phyloP scores from a whole-genome alignment of 805 yeast genomes.

The Candida suzukii region DNA sequence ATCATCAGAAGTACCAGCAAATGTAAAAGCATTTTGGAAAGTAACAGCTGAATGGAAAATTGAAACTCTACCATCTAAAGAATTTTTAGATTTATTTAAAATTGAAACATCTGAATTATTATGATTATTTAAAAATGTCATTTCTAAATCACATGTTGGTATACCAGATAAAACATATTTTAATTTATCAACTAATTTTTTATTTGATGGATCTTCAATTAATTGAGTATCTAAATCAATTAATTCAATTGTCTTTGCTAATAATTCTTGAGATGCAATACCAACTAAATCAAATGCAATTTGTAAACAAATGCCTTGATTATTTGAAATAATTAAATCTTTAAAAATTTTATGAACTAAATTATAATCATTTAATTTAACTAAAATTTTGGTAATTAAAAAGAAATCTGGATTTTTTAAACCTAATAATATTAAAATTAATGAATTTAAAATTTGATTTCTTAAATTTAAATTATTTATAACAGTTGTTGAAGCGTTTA shows the following conservation, averaged over 20 bases:
- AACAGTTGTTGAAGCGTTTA: conserved; percentile 65
- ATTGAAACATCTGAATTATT: conserved; percentile 82
- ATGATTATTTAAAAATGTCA: conserved; percentile 80
- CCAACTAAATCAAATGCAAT: conserved; percentile 92
- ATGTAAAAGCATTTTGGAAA: conserved; percentile 89
- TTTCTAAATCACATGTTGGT: conserved; percentile 88
- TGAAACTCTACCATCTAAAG: conserved; percentile 86
- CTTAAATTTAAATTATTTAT: conserved; percentile 63
- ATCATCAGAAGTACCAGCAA: conserved; percentile 94
- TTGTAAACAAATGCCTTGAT: conserved; percentile 68
- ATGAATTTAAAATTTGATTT: conserved; percentile 49
- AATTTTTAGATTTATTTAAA: conserved; percentile 71
- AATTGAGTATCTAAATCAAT: conserved; percentile 23
- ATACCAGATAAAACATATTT: conserved; percentile 78
- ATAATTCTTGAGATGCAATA: conserved; percentile 84
- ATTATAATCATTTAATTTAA: conserved; percentile 72
- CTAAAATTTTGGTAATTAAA: conserved; percentile 76
- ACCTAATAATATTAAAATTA: conserved; percentile 53
- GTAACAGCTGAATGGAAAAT: conserved; percentile 95
- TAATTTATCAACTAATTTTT: conserved; percentile 35
- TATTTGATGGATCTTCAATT: conserved; percentile 14
- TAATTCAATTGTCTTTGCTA: conserved; percentile 45
- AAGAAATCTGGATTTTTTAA: conserved; percentile 71
- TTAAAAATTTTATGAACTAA: conserved; percentile 67
- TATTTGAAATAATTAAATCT: conserved; percentile 39